Evolutionary conservation across 177 flowering plant genomes (phyloP), one percentile per base, ranked within the genome.

Genomic region (Telopea speciosissima): DNA sequence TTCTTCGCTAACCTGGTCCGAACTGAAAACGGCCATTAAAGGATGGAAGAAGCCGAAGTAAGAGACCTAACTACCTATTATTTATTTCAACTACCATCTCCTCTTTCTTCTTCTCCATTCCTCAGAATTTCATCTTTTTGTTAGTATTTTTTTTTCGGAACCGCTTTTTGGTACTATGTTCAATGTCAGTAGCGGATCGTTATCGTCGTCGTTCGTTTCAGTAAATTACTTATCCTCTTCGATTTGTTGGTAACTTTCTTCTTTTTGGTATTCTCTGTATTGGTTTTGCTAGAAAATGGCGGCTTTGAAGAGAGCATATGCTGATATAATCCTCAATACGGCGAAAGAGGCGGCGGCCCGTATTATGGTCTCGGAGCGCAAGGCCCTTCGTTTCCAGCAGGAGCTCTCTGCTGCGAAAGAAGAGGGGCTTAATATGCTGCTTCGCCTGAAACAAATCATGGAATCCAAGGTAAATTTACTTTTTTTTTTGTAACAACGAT

Each of bases 331-430:
- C 23, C 77, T 89, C 72, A 88, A 87, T 72, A 88, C 89, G 59
- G 87, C 93, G 24, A 88, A 88, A 72, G 97, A 89, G 79, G 98
- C 97, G 58, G 95, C 98, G 58, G 83, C 86, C n/a, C 81, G 93
- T 74, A 78, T 91, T 52, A 85, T 89, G 88, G 81, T 76, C 19
- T 82, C 91, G 21, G 98, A 91, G 86, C 78, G 83, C 62, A 89
- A 76, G 75, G 85, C 93, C 17, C 26, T 71, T 16, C 78, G 83
- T 26, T 85, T 70, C 71, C 86, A 87, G 78, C 85, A 77, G 64
- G 96, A 91, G 66, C 81, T 90, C 3, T 54, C 54, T 65, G 70
- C 69, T 24, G 80, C 87, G 8, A 93, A 89, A 66, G 97, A 86
- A 8, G 96, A 93, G 76, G 83, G 85, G 14, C 73, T 91, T 56